phyloP scores from a whole-genome alignment of 108 stramenopile genomes.

The Mayamaea pseudoterrestris region DNA sequence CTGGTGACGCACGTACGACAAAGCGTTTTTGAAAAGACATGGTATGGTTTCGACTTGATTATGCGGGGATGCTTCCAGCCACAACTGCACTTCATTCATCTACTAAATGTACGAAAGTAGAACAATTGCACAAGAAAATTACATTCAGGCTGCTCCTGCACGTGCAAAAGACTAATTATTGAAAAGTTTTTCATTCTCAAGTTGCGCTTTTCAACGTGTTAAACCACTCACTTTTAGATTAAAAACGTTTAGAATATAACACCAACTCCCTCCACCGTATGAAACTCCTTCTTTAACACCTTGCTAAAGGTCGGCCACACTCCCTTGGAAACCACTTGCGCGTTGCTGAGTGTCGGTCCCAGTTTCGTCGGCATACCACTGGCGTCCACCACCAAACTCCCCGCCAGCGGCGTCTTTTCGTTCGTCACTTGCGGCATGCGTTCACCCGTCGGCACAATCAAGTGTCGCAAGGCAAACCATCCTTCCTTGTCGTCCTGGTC shows the following conservation, averaged over 20 bases:
- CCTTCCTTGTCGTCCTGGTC: constrained; percentile 71
- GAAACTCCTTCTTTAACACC: constrained; percentile 69
- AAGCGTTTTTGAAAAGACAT: too few relatives aligned
- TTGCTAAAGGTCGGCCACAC: constrained; percentile 52
- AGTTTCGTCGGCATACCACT: constrained; percentile 57
- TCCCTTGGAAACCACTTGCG: constrained; percentile 48
- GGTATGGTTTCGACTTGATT: too few relatives aligned
- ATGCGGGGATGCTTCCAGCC: too few relatives aligned
- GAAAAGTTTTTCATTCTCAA: too few relatives aligned
- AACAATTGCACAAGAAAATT: too few relatives aligned
- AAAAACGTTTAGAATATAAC: constrained; percentile 70
- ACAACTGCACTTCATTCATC: too few relatives aligned
- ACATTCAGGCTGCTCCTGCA: too few relatives aligned
- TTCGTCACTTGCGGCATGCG: constrained; percentile 17
- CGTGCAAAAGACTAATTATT: too few relatives aligned
- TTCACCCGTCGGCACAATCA: constrained; percentile 50
- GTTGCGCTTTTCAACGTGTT: too few relatives aligned
- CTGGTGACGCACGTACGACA: too few relatives aligned
- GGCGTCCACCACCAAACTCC: constrained; percentile 40
- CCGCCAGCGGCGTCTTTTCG: constrained; percentile 58
- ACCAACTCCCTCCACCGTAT: constrained; percentile 70
- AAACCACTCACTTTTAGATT: too few relatives aligned
- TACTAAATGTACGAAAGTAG: too few relatives aligned
- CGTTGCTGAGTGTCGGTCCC: constrained; percentile 62
- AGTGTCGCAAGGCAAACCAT: constrained; percentile 56